Evolutionary conservation across 192 early-diverging fungal species (phyloP).

Genomic region (Bifiguratus adelaidae): DNA sequence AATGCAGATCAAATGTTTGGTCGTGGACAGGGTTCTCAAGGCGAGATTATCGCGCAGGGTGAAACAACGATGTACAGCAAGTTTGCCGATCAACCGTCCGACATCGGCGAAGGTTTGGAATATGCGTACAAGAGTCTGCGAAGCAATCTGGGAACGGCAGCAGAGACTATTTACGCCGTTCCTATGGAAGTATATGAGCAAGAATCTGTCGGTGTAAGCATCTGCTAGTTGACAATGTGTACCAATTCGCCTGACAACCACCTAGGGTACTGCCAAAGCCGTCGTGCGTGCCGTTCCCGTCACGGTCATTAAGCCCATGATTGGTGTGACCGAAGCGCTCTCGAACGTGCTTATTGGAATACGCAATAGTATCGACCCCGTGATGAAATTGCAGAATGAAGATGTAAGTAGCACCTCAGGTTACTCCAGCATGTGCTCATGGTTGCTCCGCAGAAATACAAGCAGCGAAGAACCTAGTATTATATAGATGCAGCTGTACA

Average conservation of each 20-base stretch:
- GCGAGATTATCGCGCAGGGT: background rate
- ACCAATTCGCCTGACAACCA: no score
- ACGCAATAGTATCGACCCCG: slow-evolving; percentile 85
- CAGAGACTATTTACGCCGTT: slow-evolving; percentile 82
- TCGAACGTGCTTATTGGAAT: slow-evolving; percentile 86
- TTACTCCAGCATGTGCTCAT: background rate
- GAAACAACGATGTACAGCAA: slow-evolving; percentile 40
- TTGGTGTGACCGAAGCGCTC: slow-evolving; percentile 87
- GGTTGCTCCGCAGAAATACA: slow-evolving; percentile 7
- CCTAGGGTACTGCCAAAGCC: slow-evolving; percentile 45
- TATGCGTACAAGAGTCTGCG: slow-evolving; percentile 72
- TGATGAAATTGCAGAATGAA: slow-evolving; percentile 61
- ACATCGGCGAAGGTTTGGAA: slow-evolving; percentile 76
- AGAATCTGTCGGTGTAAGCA: slow-evolving; percentile 19
- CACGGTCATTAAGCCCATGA: slow-evolving; percentile 90
- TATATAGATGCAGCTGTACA: background rate
- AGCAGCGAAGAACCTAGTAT: slow-evolving; percentile 1
- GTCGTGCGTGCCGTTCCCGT: slow-evolving; percentile 78
- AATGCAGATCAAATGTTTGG: slow-evolving; percentile 78
- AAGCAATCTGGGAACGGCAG: slow-evolving; percentile 71
- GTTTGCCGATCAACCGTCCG: slow-evolving; percentile 76
- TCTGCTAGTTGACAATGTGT: no score
- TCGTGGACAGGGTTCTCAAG: slow-evolving; percentile 11
- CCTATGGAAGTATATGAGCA: slow-evolving; percentile 75
- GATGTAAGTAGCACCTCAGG: slow-evolving; percentile 38